Evolutionary conservation across 768 basidiomycete species (phyloP), one percentile per base, ranked within the genome.

Genomic region (Psilocybe azurescens): DNA sequence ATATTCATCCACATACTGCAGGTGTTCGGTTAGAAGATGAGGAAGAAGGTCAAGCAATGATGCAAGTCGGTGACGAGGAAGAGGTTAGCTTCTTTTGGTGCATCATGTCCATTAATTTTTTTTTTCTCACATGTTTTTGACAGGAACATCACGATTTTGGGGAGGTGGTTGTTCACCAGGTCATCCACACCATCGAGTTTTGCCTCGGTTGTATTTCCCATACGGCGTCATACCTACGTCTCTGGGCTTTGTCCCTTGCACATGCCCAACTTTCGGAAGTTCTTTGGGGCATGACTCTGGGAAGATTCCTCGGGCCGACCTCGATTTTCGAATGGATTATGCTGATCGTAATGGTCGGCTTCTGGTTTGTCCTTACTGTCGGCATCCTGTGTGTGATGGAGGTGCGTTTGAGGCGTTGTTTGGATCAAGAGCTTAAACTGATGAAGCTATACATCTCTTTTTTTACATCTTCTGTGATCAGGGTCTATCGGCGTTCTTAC

Each of bases 161-260:
- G 71, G 97, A 99, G 75, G 87, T 97, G 61, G 86, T 97, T 24
- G 93, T 99, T 62, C 97, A 99, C 77, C 97, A 99, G 75, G 82
- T 97, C 64, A 99, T 99, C 71, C 97, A 99, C 77, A 97, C 95
- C 28, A 98, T 99, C 76, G 97, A 99, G 79, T 99, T 99, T 78
- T 99, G 97, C 73, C 87, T 99, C 36, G 97, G 97, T 6, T 98
- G 97, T 75, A 98, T 98, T 70, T 99, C 97, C 65, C 97, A 98
- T 75, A 99, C 97, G 1, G 94, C 94, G 11, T 94, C 92, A 14
- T 94, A 93, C 76, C 86, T 95, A 52, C 91, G 97, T 73, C 82
- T 99, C 41, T 99, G 97, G 97, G 97, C 97, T 18, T 85, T 99
- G 6, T 99, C 97, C 28, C 85, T 99, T 55, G 97, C 97, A 10